Base-by-base conservation (phyloP, 768 basidiomycete species). In the Trametes coccinea region DNA sequence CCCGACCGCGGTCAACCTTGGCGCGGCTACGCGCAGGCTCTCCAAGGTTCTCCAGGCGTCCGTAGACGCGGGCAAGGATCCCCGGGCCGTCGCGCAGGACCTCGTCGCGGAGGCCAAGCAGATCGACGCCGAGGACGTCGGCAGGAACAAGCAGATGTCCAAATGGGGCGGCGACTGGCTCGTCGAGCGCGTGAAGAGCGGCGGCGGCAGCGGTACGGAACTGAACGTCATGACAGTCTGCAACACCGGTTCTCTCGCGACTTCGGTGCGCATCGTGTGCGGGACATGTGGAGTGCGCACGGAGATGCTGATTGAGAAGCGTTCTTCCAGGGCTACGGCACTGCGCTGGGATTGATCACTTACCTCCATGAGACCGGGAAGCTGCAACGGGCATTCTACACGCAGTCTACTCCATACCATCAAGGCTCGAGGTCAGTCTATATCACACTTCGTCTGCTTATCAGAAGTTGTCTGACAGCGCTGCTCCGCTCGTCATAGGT, bases 1-100 rank as follows among this genome's bases (percentile, higher is more conserved):
- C n/a, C 95, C 96, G 14, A 98, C 95, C 0, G 95, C 95, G 5
- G 95, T 98, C 67, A 98, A 98, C 76, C 88, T 98, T 22, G 87
- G 92, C 10, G 89, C 88, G 47, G 94, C 93, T 6, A 92, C 87
- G 48, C 82, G 87, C 17, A 83, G 94, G 17, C 82, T 98, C 40
- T 73, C 80, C 6, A 76, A 76, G 14, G 76, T 76, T 2, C 76
- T 93, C n/a, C 70, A 71, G 37, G 67, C 73, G 6, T 69, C 66
- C 10, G 50, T 72, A 30, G 74, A 78, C 9, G 76, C 78, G 0
- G 73, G 79, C 52, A 76, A 76, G 29, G 79, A 78, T 0, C 79
- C 78, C 3, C 70, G 77, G 41, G 75, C 79, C 27, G 74, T 84
- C 22, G 78, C 77, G 1, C 72, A 82, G 37, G 81, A 82, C 37